Evolutionary conservation across 768 basidiomycete species (phyloP), one percentile per base, ranked within the genome.

Genomic region (Tulasnella sp.): DNA sequence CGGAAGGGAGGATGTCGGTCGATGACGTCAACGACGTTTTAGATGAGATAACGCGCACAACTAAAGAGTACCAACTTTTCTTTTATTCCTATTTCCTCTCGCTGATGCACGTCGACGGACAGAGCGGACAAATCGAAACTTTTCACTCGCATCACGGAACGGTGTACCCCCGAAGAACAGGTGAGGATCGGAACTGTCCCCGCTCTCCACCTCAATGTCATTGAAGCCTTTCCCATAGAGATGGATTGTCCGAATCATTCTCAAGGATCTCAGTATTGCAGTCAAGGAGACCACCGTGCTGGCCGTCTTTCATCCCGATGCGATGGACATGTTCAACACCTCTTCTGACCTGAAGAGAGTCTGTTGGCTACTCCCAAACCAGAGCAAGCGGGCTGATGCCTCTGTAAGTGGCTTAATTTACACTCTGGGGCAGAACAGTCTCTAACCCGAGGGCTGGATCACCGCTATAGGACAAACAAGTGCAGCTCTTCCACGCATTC

Each of bases 321-420:
- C 97, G 0, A 91, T 94, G 79, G 93, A 95, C 82, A 85, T 98
- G 10, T 99, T 94, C 86, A 98, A 98, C 83, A 96, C 95, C 0
- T 98, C 95, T 83, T 98, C 96, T 0, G 96, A 99, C 84, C 86
- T 99, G 70, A 96, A 96, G 86, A 93, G 93, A 78, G 94, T 99
- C 3, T 91, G 91, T 42, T 98, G 92, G 91, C 91, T 92, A 74
- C 86, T 99, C 1, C 92, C 91, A 87, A 91, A 98, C 83, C 91
- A 92, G 0, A 85, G 87, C 3, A 87, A 88, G 70, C 87, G 93
- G 57, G 77, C 77, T 42, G 37, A 78, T 85, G 37, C 80, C 83
- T 32, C 82, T 83, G 67, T 81, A 85, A 79, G 85, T 84, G 57
- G 51, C 82, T 55, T 26, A 10, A 10, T 13, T 61, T 18, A 10